Evolutionary conservation across 495 filamentous ascomycete species (phyloP).

Genomic region (Pyrenula aspistea): DNA sequence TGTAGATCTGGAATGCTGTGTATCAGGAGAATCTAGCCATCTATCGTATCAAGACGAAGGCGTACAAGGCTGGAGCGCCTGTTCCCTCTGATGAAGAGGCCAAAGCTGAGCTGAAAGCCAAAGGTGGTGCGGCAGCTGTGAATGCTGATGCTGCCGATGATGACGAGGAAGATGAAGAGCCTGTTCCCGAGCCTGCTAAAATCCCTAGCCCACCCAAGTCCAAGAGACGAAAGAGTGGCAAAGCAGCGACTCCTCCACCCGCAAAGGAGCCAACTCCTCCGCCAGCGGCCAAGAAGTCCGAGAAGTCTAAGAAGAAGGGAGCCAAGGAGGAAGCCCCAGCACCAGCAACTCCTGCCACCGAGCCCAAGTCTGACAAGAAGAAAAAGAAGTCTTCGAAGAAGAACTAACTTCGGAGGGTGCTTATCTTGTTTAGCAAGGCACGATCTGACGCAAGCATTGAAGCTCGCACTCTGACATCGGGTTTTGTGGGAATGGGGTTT

Average conservation of each 20-base stretch:
- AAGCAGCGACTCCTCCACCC: constrained; percentile 13
- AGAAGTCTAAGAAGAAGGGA: constrained; percentile 27
- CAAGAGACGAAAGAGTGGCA: constrained; percentile 31
- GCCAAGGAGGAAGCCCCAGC: constrained; percentile 30
- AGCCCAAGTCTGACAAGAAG: constrained; percentile 46
- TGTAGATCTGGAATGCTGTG: constrained; percentile 57
- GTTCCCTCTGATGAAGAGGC: constrained; percentile 42
- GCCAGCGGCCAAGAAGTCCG: constrained; percentile 13
- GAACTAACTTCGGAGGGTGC: too few relatives aligned
- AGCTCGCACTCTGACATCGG: too few relatives aligned
- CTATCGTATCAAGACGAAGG: constrained; percentile 59
- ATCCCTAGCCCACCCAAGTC: constrained; percentile 43
- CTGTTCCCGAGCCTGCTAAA: constrained; percentile 37
- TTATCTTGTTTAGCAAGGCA: too few relatives aligned
- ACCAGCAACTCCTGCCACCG: constrained; percentile 28
- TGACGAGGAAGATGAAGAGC: constrained; percentile 34
- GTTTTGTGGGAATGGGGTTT: too few relatives aligned
- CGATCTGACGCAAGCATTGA: too few relatives aligned
- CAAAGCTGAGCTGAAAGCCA: constrained; percentile 33
- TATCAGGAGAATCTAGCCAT: constrained; percentile 65
- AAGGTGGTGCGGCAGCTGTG: constrained; percentile 42
- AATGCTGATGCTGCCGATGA: constrained; percentile 32
- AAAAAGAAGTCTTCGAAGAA: constrained; percentile 24
- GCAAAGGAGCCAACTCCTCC: constrained; percentile 20
- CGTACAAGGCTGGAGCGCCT: constrained; percentile 48